A percentile compares a stretch with the other conserved stretches of the same genome.
Evolutionary conservation across 371 early-diverging fungal species (phyloP).

Genomic region (Mucor lusitanicus): DNA sequence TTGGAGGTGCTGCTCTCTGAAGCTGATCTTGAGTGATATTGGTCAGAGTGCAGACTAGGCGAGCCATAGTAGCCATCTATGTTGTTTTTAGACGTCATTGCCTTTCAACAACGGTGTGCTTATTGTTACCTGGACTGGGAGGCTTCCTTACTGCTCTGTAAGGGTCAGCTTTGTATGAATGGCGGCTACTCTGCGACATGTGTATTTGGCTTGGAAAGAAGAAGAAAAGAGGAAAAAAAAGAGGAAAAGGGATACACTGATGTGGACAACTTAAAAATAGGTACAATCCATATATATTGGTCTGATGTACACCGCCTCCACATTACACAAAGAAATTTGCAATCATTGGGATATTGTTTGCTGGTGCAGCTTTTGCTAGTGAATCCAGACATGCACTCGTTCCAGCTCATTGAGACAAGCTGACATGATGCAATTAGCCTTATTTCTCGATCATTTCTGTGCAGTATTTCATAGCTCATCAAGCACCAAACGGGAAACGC

Average conservation of each 20-base stretch:
- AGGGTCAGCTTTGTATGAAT: constrained; percentile 28
- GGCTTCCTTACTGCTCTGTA: constrained; percentile 37
- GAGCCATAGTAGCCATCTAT: constrained; percentile 14
- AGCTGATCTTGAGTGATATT: constrained; percentile 37
- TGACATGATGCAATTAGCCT: too few species aligned
- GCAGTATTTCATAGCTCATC: too few species aligned
- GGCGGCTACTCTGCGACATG: constrained; percentile 7
- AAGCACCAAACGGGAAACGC: too few species aligned
- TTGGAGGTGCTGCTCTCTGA: constrained; percentile 45
- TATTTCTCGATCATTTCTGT: too few species aligned
- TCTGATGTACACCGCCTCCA: neutral
- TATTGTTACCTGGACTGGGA: constrained; percentile 40
- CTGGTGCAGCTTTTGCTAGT: too few species aligned
- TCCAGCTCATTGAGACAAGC: too few species aligned
- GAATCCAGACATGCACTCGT: too few species aligned
- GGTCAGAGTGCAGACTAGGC: constrained; percentile 19
- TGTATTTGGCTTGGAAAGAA: neutral
- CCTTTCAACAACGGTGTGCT: neutral
- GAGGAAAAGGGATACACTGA: constrained; percentile 3
- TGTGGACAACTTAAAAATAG: neutral
- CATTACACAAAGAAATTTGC: neutral
- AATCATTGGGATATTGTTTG: too few species aligned
- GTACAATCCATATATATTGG: neutral
- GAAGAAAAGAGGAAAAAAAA: constrained; percentile 2
- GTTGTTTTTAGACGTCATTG: neutral